Base-by-base conservation (phyloP, 257 asterid species). In the Capsicum chinense region DNA sequence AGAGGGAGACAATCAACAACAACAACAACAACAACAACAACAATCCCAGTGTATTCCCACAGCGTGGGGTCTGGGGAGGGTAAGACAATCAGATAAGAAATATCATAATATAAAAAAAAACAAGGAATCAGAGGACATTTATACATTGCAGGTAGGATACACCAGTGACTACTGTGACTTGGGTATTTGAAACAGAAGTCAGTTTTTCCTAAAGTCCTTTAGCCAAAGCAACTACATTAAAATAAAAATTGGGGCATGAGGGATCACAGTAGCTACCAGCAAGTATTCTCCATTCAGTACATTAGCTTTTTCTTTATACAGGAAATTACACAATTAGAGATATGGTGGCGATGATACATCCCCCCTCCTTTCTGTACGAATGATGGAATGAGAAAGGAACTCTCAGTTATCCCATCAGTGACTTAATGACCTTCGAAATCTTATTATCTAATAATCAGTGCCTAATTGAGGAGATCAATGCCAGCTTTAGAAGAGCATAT, bases 211-310 rank as follows among this genome's bases (percentile, higher is more conserved):
- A 5, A 42, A n/a, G 39, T 47, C 39, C 37, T 44, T 39, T n/a
- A 17, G 26, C 59, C 64, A 54, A 76, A 78, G 64, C 35, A 78
- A 78, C 50, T 12, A 14, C 64, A 26, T 14, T 15, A 52, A 50
- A 74, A 71, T 47, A 44, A 48, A 73, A 15, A 47, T 16, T 47
- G 82, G 74, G 70, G 78, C 71, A 66, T 71, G 44, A 17, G 19
- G 79, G 62, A 44, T 80, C 57, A 66, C 11, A 83, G 80, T 79
- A 76, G 48, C 79, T 79, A 83, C 76, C 83, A 83, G 83, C 73
- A 85, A 86, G 83, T 39, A 79, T 84, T 82, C 80, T 70, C 80
- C 26, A 62, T 42, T 76, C 82, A 83, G 48, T 33, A 73, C 73
- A 85, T 84, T 19, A 85, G 47, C 16, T 67, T 56, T 63, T 84